Conservation (phyloP, 2,329 filamentous ascomycete species). For the Penicillium frequentans region DNA sequence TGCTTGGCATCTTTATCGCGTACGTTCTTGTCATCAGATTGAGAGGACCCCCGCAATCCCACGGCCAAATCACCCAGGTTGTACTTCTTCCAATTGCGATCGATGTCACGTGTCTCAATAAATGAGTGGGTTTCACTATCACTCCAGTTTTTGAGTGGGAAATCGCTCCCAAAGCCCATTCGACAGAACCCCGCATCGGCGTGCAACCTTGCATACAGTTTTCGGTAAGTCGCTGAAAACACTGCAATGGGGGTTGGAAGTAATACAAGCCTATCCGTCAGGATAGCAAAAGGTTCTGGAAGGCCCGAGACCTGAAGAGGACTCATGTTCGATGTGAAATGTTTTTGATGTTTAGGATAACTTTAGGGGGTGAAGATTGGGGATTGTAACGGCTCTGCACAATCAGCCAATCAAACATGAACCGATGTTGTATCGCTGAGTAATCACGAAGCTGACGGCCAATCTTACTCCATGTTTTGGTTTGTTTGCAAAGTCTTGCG, state of each 20-base stretch:
- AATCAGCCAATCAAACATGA: too few relatives aligned
- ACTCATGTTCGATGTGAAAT: not conserved
- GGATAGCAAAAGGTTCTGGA: constrained; percentile 13
- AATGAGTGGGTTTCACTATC: constrained; percentile 15
- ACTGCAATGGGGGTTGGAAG: constrained; percentile 21
- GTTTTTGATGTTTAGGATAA: too few relatives aligned
- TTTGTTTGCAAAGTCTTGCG: too few relatives aligned
- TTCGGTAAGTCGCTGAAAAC: constrained; percentile 11
- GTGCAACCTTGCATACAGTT: constrained; percentile 18
- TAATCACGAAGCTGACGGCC: too few relatives aligned
- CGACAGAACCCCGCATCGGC: constrained; percentile 17
- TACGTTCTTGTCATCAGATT: not conserved
- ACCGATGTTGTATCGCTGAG: too few relatives aligned
- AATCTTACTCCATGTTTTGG: too few relatives aligned
- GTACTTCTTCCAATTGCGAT: constrained; percentile 10
- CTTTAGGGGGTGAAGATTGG: too few relatives aligned
- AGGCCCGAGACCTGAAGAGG: not conserved
- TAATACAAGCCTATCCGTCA: constrained; percentile 19
- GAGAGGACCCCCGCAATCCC: constrained; percentile 4
- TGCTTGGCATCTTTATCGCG: not conserved
- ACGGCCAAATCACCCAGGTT: constrained; percentile 20
- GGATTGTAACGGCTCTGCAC: too few relatives aligned
- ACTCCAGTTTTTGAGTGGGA: constrained; percentile 14
- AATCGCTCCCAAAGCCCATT: constrained; percentile 20
- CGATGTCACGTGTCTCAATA: constrained; percentile 20